Base-by-base conservation (phyloP, 148 eudicot species). In the Nyssa sinensis region DNA sequence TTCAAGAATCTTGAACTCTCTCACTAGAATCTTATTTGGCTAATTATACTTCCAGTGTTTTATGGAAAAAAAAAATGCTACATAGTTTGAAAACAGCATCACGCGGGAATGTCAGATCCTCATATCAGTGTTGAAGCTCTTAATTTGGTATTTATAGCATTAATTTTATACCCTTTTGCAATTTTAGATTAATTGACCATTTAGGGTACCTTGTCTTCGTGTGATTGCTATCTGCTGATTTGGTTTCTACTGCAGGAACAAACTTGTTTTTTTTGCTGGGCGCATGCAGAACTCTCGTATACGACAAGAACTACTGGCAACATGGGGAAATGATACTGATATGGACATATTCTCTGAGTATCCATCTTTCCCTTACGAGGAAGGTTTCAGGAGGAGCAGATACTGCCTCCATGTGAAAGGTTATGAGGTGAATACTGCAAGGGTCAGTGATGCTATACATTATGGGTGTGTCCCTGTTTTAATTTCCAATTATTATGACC, bases 401-500 rank as follows among this genome's bases (percentile, higher is more conserved):
- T 81, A 66, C 76, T 84, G 87, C 78, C 73, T 84, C 47, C 84
- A 81, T 25, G 66, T 84, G 34, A 81, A 78, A 62, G 87, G 87
- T 0, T 84, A 84, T 0, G 87, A 81, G 77, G 87, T 84, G 31
- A 84, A 81, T 31, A 78, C 87, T 8, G 87, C 87, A 32, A 78
- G 87, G 67, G 32, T 84, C 49, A 75, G 75, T 9, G 87, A 84
- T 53, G 87, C 87, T n/a, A 77, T 84, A 73, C 87, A 84, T 61
- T 78, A 78, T 47, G 87, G 87, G 19, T 84, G 87, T 51, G 65
- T 84, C 21, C 87, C 87, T 21, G 82, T 84, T 19, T 10, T 84
- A 14, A 78, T 84, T 41, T 84, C 87, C 11, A 74, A 84, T 62
- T 69, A 78, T 33, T 84, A 84, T 30, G 87, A 84, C 73, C 87